Conservation (phyloP, 2,329 filamentous ascomycete genomes). For the Sarocladium strictum region DNA sequence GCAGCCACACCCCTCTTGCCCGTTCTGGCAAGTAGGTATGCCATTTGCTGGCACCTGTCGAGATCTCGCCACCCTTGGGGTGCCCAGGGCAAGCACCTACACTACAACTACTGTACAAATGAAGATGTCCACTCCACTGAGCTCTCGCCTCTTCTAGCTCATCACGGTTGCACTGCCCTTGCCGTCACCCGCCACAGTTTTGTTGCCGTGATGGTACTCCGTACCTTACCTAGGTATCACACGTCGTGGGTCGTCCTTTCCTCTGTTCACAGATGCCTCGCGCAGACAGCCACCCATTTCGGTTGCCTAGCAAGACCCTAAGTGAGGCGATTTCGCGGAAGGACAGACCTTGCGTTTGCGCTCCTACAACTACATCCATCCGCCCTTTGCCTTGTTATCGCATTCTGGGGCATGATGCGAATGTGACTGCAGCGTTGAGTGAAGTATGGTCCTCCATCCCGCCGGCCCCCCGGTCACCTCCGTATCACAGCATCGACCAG, state of each 20-base stretch:
- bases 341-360: background rate
- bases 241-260: no score
- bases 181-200: background rate
- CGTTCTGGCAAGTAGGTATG: conserved; percentile 7
- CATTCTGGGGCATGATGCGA: background rate
- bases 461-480: background rate
- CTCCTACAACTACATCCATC: background rate
- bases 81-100: no score
- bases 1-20: conserved; percentile 5
- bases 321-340: background rate
- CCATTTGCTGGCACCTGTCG: conserved; percentile 3
- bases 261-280: no score
- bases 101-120: background rate
- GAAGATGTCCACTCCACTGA: background rate
- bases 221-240: no score
- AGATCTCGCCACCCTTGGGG: background rate
- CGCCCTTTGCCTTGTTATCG: no score
- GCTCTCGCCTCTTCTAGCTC: background rate
- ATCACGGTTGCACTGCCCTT: background rate
- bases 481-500: background rate
- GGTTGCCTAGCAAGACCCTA: background rate
- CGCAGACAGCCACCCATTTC: no score
- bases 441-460: no score
- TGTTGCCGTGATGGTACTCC: background rate
- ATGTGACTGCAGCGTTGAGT: background rate